Evolutionary conservation across 2,329 filamentous ascomycete genomes (phyloP).

Genomic region (Trichoderma sp.): DNA sequence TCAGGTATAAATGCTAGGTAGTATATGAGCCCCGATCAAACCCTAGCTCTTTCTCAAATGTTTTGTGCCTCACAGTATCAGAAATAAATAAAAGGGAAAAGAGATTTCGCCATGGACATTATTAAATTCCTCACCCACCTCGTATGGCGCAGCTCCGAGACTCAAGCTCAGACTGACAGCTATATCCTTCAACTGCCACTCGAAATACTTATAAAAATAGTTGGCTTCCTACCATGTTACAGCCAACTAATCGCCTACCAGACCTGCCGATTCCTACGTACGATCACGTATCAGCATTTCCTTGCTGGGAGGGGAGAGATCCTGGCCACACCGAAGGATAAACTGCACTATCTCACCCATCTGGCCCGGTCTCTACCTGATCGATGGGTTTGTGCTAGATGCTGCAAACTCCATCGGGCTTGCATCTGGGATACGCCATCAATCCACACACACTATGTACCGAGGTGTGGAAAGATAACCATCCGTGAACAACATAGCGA

Average conservation of each 20-base stretch:
- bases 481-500: background rate
- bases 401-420: background rate
- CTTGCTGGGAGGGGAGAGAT: background rate
- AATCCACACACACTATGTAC: background rate
- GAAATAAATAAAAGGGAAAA: background rate
- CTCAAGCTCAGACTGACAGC: background rate
- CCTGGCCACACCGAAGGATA: background rate
- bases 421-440: background rate
- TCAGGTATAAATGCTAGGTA: background rate
- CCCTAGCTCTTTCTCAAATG: background rate
- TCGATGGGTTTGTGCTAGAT: background rate
- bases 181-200: background rate
- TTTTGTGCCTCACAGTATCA: background rate
- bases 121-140: background rate
- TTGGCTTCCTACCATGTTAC: background rate
- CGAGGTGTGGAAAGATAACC: background rate
- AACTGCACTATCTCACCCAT: background rate
- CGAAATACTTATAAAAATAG: background rate
- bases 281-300: background rate
- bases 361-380: background rate
- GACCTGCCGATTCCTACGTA: background rate
- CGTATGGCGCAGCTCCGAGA: background rate
- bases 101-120: background rate
- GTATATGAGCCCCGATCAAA: background rate
- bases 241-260: background rate